Evolutionary conservation across 208 protist species (phyloP), one percentile per base, ranked within the genome.

Genomic region (Tritrichomonas foetus): DNA sequence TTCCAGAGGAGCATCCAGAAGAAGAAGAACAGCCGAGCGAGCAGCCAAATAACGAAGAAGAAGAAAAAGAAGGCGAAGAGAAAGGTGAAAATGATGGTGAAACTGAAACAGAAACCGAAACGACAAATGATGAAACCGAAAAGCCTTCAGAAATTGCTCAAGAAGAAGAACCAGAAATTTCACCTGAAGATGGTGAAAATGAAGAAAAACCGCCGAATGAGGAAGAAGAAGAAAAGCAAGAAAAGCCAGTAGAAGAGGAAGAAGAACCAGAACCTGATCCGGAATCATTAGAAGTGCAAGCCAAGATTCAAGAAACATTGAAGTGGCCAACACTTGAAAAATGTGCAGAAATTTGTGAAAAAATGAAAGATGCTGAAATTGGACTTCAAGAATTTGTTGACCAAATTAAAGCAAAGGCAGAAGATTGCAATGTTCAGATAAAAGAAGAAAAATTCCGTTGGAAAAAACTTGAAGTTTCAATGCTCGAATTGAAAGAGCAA

Each of bases 391-490:
- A 78, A 16, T 78, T 78, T 47, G 33, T 78, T 11, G 33, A 14
- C 44, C 25, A 78, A 44, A n/a, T 78, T 47, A 78, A 78, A 39
- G 25, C 14, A n/a, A 78, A 39, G 3, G 11, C n/a, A 3, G 25
- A 84, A 53, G 74, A 84, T 11, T 33, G n/a, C 25, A 30, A n/a
- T 25, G 36, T 53, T 16, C 74, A 33, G 0, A 53, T 84, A 13
- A 84, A 84, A 53, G 74, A 33, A n/a, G 74, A 84, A 25, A 84
- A 53, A 53, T 84, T 84, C 74, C 8, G 22, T 2, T 84, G 74
- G 74, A 84, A 84, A 25, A 84, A 33, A n/a, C 36, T 84, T n/a
- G 74, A 84, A 30, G 9, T 27, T 9, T 11, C 22, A 53, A 53
- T 84, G 13, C 74, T 84, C 9, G 2, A 11, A n/a, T 39, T 84